Percentiles rank a stretch among this genome's conserved stretches.
Conservation (phyloP, 2,329 filamentous ascomycete genomes). For the Cladophialophora exuberans region DNA sequence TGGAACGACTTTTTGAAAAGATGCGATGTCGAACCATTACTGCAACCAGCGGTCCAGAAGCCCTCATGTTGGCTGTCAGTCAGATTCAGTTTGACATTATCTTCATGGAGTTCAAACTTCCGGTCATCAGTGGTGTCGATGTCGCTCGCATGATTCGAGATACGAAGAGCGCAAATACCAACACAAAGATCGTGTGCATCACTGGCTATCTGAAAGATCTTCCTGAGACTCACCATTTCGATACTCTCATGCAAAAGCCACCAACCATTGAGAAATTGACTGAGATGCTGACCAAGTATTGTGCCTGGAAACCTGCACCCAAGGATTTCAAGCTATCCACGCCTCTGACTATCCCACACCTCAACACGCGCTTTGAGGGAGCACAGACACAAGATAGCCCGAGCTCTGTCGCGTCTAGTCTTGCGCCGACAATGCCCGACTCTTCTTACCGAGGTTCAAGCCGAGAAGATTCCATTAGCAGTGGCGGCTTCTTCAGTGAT, state of each 20-base stretch:
- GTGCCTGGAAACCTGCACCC: slow-evolving; percentile 87
- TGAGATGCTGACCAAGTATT: slow-evolving; percentile 83
- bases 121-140: slow-evolving; percentile 92
- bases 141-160: slow-evolving; percentile 97
- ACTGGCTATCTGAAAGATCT: slow-evolving; percentile 98
- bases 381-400: slow-evolving; percentile 76
- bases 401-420: slow-evolving; percentile 73
- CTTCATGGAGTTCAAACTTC: slow-evolving; percentile 95
- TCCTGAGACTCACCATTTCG: slow-evolving; percentile 92
- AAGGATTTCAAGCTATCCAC: slow-evolving; percentile 57
- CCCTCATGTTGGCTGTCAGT: slow-evolving; percentile 89
- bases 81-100: slow-evolving; percentile 99
- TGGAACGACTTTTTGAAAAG: slow-evolving; percentile 97
- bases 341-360: slow-evolving; percentile 55
- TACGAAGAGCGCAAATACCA: slow-evolving; percentile 90
- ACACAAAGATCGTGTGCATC: slow-evolving; percentile 94
- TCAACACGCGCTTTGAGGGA: slow-evolving; percentile 41
- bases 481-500: slow-evolving; percentile 83
- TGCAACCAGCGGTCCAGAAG: slow-evolving; percentile 86
- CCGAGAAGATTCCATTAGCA: slow-evolving; percentile 82
- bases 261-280: slow-evolving; percentile 89
- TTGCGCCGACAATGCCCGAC: slow-evolving; percentile 69
- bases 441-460: slow-evolving; percentile 79
- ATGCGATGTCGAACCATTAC: slow-evolving; percentile 91
- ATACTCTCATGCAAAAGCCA: slow-evolving; percentile 93